Conservation (phyloP, 2,329 filamentous ascomycete species). For the Colletotrichum noveboracense region DNA sequence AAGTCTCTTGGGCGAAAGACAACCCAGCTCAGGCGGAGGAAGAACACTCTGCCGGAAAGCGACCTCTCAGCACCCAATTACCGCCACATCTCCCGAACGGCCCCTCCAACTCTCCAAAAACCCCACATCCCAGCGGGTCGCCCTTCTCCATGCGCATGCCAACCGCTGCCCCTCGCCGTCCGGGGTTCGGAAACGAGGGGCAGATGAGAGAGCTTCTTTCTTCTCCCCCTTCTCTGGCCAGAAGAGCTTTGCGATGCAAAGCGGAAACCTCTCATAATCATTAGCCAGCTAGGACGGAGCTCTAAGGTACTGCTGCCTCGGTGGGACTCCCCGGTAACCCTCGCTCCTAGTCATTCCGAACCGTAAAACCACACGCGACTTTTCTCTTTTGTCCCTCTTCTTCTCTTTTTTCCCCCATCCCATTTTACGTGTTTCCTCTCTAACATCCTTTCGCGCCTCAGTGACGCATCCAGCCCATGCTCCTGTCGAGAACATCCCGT, state of each 20-base stretch:
- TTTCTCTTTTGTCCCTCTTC: not conserved
- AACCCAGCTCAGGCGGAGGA: not conserved
- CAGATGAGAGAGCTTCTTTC: not conserved
- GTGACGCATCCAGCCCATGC: not conserved
- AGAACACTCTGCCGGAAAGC: slow-evolving; percentile 17
- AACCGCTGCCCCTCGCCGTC: slow-evolving; percentile 18
- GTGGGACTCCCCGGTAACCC: not conserved
- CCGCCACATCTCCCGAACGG: slow-evolving; percentile 16
- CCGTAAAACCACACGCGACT: not conserved
- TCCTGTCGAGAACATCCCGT: not conserved
- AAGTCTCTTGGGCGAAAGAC: not conserved
- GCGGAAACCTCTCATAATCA: not conserved
- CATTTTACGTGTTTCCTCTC: not conserved
- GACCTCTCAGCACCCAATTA: slow-evolving; percentile 7
- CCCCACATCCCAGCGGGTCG: not conserved
- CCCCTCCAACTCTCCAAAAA: not conserved
- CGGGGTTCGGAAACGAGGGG: slow-evolving; percentile 19
- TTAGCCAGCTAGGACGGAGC: not conserved
- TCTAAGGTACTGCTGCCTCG: not conserved
- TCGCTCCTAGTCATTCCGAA: not conserved
- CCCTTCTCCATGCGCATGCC: not conserved
- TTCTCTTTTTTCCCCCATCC: not conserved
- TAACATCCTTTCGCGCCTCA: not conserved
- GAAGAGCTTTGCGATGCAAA: not conserved
- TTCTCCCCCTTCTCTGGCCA: not conserved